Evolutionary conservation across 371 early-diverging fungal species (phyloP).

Genomic region (Mucor saturninus): DNA sequence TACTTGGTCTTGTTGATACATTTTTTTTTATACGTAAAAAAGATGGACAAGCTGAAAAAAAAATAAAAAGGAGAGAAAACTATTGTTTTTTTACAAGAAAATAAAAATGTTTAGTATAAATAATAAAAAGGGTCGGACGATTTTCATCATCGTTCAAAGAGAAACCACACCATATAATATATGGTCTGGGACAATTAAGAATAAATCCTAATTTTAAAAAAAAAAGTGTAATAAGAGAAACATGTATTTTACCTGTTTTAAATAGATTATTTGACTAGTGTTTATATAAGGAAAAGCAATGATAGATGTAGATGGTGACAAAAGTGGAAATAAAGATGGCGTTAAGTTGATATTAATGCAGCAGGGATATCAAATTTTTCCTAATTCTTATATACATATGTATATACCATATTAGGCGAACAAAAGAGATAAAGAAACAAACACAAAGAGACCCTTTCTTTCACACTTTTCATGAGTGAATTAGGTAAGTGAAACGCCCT

Average conservation of each 20-base stretch:
- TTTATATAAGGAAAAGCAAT: background rate
- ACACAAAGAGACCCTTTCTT: constrained; percentile 16
- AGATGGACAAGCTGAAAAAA: too few relatives aligned
- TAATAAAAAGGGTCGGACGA: background rate
- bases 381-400: background rate
- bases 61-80: too few relatives aligned
- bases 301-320: background rate
- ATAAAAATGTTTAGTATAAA: too few relatives aligned
- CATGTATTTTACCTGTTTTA: constrained; percentile 14
- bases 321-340: too few relatives aligned
- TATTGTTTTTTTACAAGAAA: too few relatives aligned
- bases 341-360: too few relatives aligned
- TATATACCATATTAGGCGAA: constrained; percentile 28
- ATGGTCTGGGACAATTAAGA: constrained; percentile 2
- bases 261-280: background rate
- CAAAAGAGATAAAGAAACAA: constrained; percentile 25
- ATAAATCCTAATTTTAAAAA: background rate
- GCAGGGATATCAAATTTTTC: background rate
- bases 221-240: background rate
- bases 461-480: background rate
- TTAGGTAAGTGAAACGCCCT: constrained; percentile 7
- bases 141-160: background rate
- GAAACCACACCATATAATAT: background rate
- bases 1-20: too few relatives aligned
- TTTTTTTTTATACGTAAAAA: too few relatives aligned